phyloP scores from a whole-genome alignment of 495 filamentous ascomycete species.

The Chaetomium fimeti region DNA sequence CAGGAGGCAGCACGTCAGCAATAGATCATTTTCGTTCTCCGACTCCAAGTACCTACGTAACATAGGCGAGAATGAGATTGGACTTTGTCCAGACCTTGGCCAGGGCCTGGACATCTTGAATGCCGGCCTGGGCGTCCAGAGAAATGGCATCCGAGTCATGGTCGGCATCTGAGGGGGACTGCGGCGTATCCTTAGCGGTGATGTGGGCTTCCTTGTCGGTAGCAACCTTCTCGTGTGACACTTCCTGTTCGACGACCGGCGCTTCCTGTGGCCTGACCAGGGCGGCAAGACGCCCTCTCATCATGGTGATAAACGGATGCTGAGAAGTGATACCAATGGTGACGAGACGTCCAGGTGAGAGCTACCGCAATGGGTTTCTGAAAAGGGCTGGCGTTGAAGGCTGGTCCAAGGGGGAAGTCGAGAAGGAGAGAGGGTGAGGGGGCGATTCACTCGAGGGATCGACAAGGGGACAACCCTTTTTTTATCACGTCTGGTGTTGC shows the following conservation, averaged over 20 bases:
- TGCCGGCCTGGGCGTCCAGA: slow-evolving; percentile 27
- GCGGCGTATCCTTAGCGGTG: slow-evolving; percentile 2
- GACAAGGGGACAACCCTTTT: too few species aligned
- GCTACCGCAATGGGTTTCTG: too few species aligned
- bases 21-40: too few species aligned
- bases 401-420: too few species aligned
- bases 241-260: slow-evolving; percentile 26
- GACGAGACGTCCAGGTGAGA: too few species aligned
- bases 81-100: slow-evolving; percentile 32
- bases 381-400: too few species aligned
- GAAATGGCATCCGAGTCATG: slow-evolving; percentile 31
- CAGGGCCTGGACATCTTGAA: slow-evolving; percentile 32
- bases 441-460: too few species aligned
- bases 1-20: neutral
- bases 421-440: too few species aligned
- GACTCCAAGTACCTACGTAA: slow-evolving; percentile 25
- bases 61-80: slow-evolving; percentile 28
- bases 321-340: too few species aligned
- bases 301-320: neutral
- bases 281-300: slow-evolving; percentile 11
- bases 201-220: slow-evolving; percentile 29
- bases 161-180: neutral
- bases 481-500: too few species aligned
- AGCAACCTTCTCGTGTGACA: slow-evolving; percentile 12
- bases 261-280: slow-evolving; percentile 19